Percentiles rank a stretch among this genome's conserved stretches.
phyloP scores from a whole-genome alignment of 257 asterid species.

The Primulina eburnea region DNA sequence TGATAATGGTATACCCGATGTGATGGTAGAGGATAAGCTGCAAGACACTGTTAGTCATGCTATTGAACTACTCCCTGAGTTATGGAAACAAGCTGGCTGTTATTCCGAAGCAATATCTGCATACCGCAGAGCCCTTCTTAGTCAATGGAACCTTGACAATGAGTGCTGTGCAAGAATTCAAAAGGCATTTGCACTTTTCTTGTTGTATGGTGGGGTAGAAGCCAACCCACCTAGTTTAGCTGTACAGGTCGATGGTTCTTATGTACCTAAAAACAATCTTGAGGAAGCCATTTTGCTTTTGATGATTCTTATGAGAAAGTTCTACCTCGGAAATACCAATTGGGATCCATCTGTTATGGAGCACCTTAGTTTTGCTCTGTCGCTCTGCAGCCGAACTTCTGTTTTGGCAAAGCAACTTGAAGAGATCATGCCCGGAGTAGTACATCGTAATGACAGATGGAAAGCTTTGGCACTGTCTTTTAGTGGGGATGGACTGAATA shows the following conservation, averaged over 20 bases:
- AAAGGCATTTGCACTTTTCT: constrained; percentile 82
- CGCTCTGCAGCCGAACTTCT: constrained; percentile 77
- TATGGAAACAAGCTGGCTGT: constrained; percentile 78
- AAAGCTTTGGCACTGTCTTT: constrained; percentile 76
- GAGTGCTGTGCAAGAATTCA: constrained; percentile 95
- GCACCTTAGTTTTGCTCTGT: constrained; percentile 86
- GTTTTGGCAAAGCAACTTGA: constrained; percentile 85
- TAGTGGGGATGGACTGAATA: constrained; percentile 64
- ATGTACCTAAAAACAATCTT: constrained; percentile 80
- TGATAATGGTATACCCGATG: constrained; percentile 74
- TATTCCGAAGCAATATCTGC: constrained; percentile 76
- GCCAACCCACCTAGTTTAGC: constrained; percentile 83
- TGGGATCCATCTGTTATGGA: constrained; percentile 90
- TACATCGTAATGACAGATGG: constrained; percentile 84
- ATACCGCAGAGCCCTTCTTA: constrained; percentile 84
- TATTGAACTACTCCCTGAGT: constrained; percentile 93
- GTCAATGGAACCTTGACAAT: constrained; percentile 93
- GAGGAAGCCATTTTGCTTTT: constrained; percentile 93
- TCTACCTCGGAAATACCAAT: constrained; percentile 65
- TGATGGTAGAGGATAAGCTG: constrained; percentile 74
- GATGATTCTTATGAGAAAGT: constrained; percentile 93
- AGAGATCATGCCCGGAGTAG: constrained; percentile 80
- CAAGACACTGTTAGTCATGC: constrained; percentile 92
- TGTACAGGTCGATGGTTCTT: constrained; percentile 81
- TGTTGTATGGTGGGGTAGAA: constrained; percentile 87